Conservation (phyloP, 2,329 filamentous ascomycete genomes). For the Trichoderma citrinoviride region DNA sequence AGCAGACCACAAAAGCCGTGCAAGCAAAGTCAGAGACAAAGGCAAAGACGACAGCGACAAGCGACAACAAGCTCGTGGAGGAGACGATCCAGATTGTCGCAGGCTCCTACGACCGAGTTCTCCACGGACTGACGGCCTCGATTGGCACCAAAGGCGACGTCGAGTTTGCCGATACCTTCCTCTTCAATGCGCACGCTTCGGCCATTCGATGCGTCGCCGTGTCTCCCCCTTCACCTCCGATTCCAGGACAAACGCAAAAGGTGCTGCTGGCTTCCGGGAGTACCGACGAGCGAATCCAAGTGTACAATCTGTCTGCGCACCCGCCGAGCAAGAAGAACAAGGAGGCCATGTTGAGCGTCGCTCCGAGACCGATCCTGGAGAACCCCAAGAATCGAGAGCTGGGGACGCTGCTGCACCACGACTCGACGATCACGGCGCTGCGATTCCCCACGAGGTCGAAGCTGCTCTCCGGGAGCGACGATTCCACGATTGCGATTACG, state of each 20-base stretch:
- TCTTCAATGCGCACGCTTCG: slow-evolving; percentile 91
- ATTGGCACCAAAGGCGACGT: slow-evolving; percentile 48
- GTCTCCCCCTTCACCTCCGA: slow-evolving; percentile 67
- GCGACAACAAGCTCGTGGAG: slow-evolving; percentile 20
- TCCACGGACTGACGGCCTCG: slow-evolving; percentile 85
- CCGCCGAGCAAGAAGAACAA: slow-evolving; percentile 56
- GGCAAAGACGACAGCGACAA: background rate
- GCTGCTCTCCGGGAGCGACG: slow-evolving; percentile 82
- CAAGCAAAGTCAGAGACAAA: slow-evolving; percentile 17
- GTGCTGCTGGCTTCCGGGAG: slow-evolving; percentile 86
- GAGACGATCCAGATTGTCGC: slow-evolving; percentile 83
- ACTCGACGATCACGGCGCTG: slow-evolving; percentile 74
- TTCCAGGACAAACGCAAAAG: slow-evolving; percentile 67
- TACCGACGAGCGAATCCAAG: slow-evolving; percentile 91
- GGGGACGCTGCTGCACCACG: slow-evolving; percentile 82
- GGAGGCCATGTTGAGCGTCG: slow-evolving; percentile 63
- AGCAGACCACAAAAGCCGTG: slow-evolving; percentile 29
- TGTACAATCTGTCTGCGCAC: slow-evolving; percentile 81
- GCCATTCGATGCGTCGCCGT: slow-evolving; percentile 86
- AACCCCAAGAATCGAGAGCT: slow-evolving; percentile 86
- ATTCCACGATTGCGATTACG: slow-evolving; percentile 86
- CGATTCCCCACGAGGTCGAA: slow-evolving; percentile 83
- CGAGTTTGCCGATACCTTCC: slow-evolving; percentile 85
- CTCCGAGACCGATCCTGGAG: slow-evolving; percentile 72
- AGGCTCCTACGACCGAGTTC: slow-evolving; percentile 88